Evolutionary conservation across 495 filamentous ascomycete genomes (phyloP), one percentile per base, ranked within the genome.

Genomic region (Trichocladium antarcticum): DNA sequence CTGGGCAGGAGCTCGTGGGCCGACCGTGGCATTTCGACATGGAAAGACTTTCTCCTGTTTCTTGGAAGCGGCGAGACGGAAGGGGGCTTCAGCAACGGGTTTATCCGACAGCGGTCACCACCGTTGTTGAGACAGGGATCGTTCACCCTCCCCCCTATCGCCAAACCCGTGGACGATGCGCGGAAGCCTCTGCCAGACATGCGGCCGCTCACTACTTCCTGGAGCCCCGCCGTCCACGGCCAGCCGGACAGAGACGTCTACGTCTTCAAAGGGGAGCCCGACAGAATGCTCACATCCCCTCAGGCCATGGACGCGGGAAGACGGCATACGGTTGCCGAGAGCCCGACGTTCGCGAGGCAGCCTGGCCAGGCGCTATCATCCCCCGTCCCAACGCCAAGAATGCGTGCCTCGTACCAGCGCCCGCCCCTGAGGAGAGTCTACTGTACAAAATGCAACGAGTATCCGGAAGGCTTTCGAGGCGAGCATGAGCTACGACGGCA

Each of bases 401-500:
- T 81, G 73, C 84, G 70, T 61, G 74, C 65, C 8, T 74, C 82
- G 0, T 86, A 93, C 51, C 76, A 83, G 53, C 82, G 90, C 37
- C 87, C 85, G 15, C 75, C 76, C 17, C 82, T 89, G 31, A 76
- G 79, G 16, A 87, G 92, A 55, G 83, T 92, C 15, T 78, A 76
- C 53, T 97, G 90, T 60, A 66, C 66, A 6, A 72, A 83, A 43
- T 97, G 90, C 66, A 79, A 81, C 47, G 80, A 85, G 53, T 80
- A 89, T 40, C 87, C 85, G 0, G 81, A 89, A 19, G 92, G 92
- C 5, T 98, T 95, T 63, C 83, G 92, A 15, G 92, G 92, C 31
- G 87, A 94, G 17, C 92, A 96, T 63, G 92, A 98, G 59, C 80
- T 97, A 41, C 78, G 85, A 17, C 80, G 90, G 37, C 92, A 98